Percentiles rank a stretch among this genome's conserved stretches.
phyloP scores from a whole-genome alignment of 306 rosid species.

The Lathyrus tuberosus region DNA sequence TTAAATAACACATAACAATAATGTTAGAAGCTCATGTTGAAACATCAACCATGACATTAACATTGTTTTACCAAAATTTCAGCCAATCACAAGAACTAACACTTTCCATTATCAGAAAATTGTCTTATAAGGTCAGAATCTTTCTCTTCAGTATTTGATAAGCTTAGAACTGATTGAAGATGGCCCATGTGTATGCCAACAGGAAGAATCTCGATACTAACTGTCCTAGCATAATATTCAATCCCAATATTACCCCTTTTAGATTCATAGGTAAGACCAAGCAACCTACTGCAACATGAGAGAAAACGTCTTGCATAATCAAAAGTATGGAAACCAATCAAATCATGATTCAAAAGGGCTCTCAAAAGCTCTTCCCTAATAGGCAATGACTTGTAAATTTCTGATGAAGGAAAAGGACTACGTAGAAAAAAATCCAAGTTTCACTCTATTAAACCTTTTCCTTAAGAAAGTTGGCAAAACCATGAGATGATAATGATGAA shows the following conservation, averaged over 20 bases:
- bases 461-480: conserved; percentile 84
- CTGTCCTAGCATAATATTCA: conserved; percentile 84
- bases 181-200: conserved; percentile 92
- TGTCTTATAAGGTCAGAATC: conserved; percentile 37
- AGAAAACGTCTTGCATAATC: conserved; percentile 87
- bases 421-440: conserved; percentile 83
- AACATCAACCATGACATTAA: too few species aligned
- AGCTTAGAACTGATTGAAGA: conserved; percentile 66
- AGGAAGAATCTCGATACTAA: conserved; percentile 81
- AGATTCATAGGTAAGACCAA: conserved; percentile 74
- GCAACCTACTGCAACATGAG: conserved; percentile 86
- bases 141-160: conserved; percentile 62
- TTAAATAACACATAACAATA: too few species aligned
- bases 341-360: too few species aligned
- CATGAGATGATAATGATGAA: conserved; percentile 91
- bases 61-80: too few species aligned
- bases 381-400: conserved; percentile 81
- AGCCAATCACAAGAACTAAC: too few species aligned
- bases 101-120: conserved; percentile 50
- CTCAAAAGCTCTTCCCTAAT: too few species aligned
- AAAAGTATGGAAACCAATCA: too few species aligned
- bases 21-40: too few species aligned
- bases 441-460: conserved; percentile 75
- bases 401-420: conserved; percentile 85
- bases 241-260: conserved; percentile 84